Evolutionary conservation across 345 rosid genomes (phyloP).

Genomic region (Citrus maxima): DNA sequence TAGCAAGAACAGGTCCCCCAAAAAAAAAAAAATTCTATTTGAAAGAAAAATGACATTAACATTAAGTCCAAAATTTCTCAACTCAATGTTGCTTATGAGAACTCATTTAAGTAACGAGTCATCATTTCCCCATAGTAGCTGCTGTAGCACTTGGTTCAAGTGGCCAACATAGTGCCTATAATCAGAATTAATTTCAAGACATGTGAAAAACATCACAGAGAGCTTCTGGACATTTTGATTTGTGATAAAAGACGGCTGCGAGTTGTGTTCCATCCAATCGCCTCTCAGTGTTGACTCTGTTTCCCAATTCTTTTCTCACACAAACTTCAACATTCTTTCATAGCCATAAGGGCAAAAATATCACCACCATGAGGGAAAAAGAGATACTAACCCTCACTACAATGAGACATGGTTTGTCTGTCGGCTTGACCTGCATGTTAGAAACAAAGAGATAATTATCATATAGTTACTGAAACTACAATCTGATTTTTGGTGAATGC

Average conservation of each 20-base stretch:
- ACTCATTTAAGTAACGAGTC: neutral
- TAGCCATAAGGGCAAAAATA: neutral
- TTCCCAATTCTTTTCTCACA: neutral
- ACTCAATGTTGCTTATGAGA: neutral
- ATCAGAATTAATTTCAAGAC: neutral
- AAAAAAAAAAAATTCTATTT: neutral
- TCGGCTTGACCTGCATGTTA: constrained; percentile 53
- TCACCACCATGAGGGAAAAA: neutral
- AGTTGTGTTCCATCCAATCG: neutral
- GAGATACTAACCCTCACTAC: constrained; percentile 50
- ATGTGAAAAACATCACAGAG: neutral
- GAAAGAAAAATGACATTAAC: neutral
- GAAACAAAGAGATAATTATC: constrained; percentile 21
- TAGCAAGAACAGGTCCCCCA: neutral
- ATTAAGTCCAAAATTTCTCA: neutral
- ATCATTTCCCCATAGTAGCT: neutral
- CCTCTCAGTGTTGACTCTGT: neutral
- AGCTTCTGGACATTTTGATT: neutral
- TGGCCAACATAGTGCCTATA: neutral
- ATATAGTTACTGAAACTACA: neutral
- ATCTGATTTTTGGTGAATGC: neutral
- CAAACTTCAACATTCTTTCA: neutral
- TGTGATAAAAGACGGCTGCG: neutral
- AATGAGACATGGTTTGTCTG: constrained; percentile 58
- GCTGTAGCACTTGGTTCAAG: neutral